Evolutionary conservation across 768 basidiomycete genomes (phyloP), one percentile per base, ranked within the genome.

Genomic region (Aureoboletus auriporus): DNA sequence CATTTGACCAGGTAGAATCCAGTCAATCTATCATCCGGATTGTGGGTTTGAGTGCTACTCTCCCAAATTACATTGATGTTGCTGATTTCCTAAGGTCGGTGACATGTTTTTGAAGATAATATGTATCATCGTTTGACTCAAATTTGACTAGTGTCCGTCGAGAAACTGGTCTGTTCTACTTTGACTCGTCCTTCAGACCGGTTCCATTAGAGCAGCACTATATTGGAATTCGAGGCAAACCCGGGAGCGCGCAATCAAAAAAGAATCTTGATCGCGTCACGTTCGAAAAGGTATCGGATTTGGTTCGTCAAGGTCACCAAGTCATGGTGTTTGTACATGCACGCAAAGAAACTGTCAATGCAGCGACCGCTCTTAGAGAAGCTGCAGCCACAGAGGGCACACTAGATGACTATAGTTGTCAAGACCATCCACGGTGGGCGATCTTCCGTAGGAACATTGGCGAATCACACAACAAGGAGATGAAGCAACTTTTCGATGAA

Each of bases 301-400:
- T 98, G 6, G 89, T 98, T 27, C 75, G 71, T n/a, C 79, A 84
- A 57, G 96, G 94, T 3, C 96, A 99, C 69, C 96, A 98, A 66
- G 93, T 96, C 51, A 98, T 99, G 94, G 94, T 99, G 1, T 99
- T 99, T 60, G 96, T 99, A 8, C 96, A 99, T 66, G 92, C 96
- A 12, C 80, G 96, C 28, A 98, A 96, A 70, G 96, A 98, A 62
- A 99, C 96, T 0, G 96, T 98, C 44, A 96, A 95, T 63, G 81
- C 89, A 1, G 94, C 94, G 0, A 71, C 83, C 59, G 80, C 77
- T 9, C 74, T 99, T 23, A 82, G 82, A 49, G 96, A 98, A 52
- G 75, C 84, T 48, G 83, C 91, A 4, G 54, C 78, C 4, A 63
- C 73, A 13, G 90, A 96, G 51, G 89, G 86, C 3, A 76, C 75